A percentile compares a stretch with the other conserved stretches of the same genome.
These are phyloP conservation scores for Trametes maxima DNA, from an alignment of 768 basidiomycete species.

Conservation along the genomic window DNA sequence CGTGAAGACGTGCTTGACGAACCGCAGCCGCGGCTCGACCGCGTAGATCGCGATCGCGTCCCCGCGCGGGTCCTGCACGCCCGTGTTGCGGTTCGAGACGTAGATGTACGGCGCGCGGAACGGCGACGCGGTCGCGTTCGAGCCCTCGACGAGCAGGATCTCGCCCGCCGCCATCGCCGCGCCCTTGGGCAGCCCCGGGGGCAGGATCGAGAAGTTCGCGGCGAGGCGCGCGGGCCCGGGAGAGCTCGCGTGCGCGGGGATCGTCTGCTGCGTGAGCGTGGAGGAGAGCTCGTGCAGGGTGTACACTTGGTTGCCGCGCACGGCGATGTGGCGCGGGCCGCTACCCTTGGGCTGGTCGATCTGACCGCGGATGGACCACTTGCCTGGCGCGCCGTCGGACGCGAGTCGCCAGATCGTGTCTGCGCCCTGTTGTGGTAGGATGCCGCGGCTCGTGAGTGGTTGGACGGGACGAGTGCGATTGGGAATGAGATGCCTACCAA, in stretches of 20 bases:
- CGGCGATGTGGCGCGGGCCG: conserved; percentile 56
- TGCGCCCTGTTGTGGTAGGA: conserved; percentile 46
- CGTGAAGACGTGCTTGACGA: conserved; percentile 61
- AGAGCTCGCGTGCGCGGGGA: conserved; percentile 50
- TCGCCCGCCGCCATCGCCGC: conserved; percentile 56
- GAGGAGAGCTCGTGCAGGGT: conserved; percentile 58
- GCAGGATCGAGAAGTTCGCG: conserved; percentile 51
- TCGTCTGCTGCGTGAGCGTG: conserved; percentile 59
- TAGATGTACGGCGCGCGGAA: conserved; percentile 63
- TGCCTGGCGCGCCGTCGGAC: conserved; percentile 42
- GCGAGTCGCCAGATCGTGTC: conserved; percentile 71
- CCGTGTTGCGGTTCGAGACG: conserved; percentile 66
- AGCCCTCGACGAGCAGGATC: conserved; percentile 58
- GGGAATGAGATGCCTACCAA: conserved; percentile 44
- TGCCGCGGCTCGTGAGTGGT: no score
- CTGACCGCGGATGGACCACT: conserved; percentile 57
- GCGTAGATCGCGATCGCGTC: conserved; percentile 68
- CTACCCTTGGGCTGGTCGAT: conserved; percentile 62
- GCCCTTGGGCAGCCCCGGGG: conserved; percentile 42
- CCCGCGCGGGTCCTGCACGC: conserved; percentile 49
- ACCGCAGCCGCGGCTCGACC: conserved; percentile 43
- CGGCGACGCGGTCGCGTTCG: conserved; percentile 35
- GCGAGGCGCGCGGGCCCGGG: conserved; percentile 50
- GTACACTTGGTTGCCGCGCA: conserved; percentile 49
- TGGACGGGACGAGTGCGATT: no score